Evolutionary conservation across 225 moss, liverwort and hornwort genomes (phyloP).

Genomic region (Lunularia cruciata): DNA sequence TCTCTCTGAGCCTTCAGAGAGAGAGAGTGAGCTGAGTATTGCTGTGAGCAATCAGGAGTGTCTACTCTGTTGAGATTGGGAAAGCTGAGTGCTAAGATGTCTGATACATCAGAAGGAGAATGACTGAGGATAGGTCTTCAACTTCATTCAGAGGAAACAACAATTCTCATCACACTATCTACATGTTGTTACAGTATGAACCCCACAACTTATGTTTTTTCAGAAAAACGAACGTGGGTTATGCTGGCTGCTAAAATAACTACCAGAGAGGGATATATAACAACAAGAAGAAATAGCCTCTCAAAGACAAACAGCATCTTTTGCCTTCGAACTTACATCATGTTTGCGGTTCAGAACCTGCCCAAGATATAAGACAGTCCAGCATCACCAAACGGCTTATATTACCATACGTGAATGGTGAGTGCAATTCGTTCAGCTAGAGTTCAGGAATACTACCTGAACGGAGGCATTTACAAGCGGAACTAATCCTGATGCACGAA

Average conservation of each 20-base stretch:
- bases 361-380: neutral
- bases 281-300: neutral
- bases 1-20: no score
- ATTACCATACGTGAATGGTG: neutral
- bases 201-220: no score
- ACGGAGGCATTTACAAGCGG: neutral
- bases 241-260: neutral
- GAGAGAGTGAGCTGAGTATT: no score
- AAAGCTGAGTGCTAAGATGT: no score
- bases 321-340: neutral
- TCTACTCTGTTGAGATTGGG: no score
- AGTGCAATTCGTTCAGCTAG: neutral
- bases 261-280: neutral
- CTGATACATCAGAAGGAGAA: no score
- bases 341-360: neutral
- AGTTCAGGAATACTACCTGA: neutral
- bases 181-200: no score
- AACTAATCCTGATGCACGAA: conserved; percentile 5
- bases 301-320: neutral
- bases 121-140: no score
- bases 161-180: no score
- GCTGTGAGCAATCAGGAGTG: no score
- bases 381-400: neutral
- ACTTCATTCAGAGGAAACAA: no score
- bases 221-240: no score